phyloP scores from a whole-genome alignment of 352 stramenopile species.

The Phytophthora nicotianae region DNA sequence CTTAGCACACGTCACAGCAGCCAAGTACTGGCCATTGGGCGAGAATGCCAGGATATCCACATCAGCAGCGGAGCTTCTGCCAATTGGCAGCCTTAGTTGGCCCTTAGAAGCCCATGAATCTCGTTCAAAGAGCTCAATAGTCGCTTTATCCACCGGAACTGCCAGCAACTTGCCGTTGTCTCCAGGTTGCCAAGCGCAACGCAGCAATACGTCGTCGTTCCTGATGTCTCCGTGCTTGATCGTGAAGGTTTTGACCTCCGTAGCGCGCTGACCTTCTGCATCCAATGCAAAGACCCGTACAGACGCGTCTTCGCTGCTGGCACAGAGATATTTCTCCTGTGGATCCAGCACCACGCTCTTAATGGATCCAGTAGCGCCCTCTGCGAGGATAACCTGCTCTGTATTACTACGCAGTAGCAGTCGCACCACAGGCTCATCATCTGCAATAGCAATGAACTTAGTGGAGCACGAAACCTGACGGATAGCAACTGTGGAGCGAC shows the following conservation, averaged over 20 bases:
- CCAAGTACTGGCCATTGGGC: slow-evolving; percentile 79
- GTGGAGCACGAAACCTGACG: slow-evolving; percentile 68
- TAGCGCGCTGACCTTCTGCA: slow-evolving; percentile 41
- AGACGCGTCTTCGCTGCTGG: slow-evolving; percentile 66
- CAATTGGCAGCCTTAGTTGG: slow-evolving; percentile 61
- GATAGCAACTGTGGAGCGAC: slow-evolving; percentile 77
- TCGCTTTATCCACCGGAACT: slow-evolving; percentile 65
- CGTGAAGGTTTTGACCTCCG: slow-evolving; percentile 51
- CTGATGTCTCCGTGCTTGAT: slow-evolving; percentile 66
- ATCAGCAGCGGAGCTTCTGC: slow-evolving; percentile 58
- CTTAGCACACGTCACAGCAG: slow-evolving; percentile 66
- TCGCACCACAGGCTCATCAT: slow-evolving; percentile 75
- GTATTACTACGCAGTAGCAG: slow-evolving; percentile 61
- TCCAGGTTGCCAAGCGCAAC: slow-evolving; percentile 67
- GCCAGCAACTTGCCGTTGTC: slow-evolving; percentile 49
- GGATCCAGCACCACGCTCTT: slow-evolving; percentile 81
- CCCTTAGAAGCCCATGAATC: slow-evolving; percentile 48
- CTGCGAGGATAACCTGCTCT: slow-evolving; percentile 65
- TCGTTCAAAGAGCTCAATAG: slow-evolving; percentile 68
- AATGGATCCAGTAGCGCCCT: slow-evolving; percentile 65
- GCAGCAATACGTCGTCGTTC: slow-evolving; percentile 66
- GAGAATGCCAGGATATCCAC: slow-evolving; percentile 80
- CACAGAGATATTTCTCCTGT: slow-evolving; percentile 65
- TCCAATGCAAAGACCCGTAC: slow-evolving; percentile 75
- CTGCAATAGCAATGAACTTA: slow-evolving; percentile 70